Conservation (phyloP, 2,329 filamentous ascomycete species). For the Microsporum canis region DNA sequence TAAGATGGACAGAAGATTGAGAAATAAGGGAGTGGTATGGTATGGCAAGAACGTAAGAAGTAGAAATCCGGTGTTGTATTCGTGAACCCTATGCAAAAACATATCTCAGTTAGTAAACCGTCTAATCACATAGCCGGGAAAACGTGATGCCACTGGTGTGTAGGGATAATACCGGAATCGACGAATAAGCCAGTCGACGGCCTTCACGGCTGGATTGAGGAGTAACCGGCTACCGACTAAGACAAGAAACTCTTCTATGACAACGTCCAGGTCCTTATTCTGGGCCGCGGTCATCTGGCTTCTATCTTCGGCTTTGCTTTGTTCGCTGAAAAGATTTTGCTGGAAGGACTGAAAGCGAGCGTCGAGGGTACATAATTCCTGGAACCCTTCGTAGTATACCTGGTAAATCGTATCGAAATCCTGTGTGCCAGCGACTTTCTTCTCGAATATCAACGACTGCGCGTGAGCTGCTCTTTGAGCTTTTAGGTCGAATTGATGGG, state of each 20-base stretch:
- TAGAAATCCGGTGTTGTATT: conserved; percentile 70
- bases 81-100: conserved; percentile 56
- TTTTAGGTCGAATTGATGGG: conserved; percentile 82
- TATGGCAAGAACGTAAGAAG: conserved; percentile 86
- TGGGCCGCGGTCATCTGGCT: conserved; percentile 70
- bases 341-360: conserved; percentile 63
- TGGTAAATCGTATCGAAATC: conserved; percentile 81
- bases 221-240: conserved; percentile 65
- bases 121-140: not conserved
- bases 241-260: conserved; percentile 70
- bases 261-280: conserved; percentile 68
- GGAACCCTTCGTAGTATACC: conserved; percentile 78
- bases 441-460: conserved; percentile 89
- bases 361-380: conserved; percentile 83
- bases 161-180: conserved; percentile 59
- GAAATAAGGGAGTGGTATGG: conserved; percentile 74
- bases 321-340: conserved; percentile 77
- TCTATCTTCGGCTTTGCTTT: conserved; percentile 81
- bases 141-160: conserved; percentile 4
- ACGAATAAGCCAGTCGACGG: conserved; percentile 87
- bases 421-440: conserved; percentile 71
- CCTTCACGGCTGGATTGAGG: conserved; percentile 77
- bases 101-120: not conserved
- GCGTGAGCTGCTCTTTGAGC: conserved; percentile 85
- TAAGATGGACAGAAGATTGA: conserved; percentile 75